Evolutionary conservation across 352 stramenopile genomes (phyloP).

Genomic region (Pseudoperonospora humuli): DNA sequence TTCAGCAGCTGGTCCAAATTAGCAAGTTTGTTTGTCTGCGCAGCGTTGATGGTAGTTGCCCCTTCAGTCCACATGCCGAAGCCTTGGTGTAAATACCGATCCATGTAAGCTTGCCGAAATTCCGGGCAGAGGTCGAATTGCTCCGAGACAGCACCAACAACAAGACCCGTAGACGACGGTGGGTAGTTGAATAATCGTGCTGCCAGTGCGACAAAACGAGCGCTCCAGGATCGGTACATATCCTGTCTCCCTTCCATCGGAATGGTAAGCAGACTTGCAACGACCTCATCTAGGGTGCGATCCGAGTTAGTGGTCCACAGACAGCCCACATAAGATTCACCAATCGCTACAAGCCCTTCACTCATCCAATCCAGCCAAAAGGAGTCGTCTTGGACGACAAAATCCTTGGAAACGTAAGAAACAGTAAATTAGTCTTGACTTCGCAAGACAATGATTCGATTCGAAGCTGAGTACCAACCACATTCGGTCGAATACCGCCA

Average conservation of each 20-base stretch:
- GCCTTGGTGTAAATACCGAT: conserved; percentile 64
- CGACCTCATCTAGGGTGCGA: conserved; percentile 57
- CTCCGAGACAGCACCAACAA: conserved; percentile 59
- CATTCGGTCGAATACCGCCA: conserved; percentile 47
- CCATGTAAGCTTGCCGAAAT: conserved; percentile 70
- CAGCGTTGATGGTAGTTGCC: conserved; percentile 43
- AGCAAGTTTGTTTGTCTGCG: conserved; percentile 62
- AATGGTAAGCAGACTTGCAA: conserved; percentile 70
- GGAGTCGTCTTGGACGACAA: conserved; percentile 65
- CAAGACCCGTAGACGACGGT: conserved; percentile 53
- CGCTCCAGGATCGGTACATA: conserved; percentile 83
- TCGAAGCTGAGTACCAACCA: conserved; percentile 21
- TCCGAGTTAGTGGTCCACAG: conserved; percentile 55
- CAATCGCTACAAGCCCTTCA: conserved; percentile 73
- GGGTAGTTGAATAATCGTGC: conserved; percentile 74
- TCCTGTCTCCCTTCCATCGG: conserved; percentile 74
- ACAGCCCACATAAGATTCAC: conserved; percentile 71
- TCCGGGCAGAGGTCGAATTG: conserved; percentile 69
- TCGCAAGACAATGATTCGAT: neutral
- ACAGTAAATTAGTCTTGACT: neutral
- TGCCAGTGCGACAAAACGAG: conserved; percentile 61
- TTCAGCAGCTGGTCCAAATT: conserved; percentile 52
- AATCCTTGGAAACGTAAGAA: conserved; percentile 42
- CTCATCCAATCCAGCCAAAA: conserved; percentile 87
- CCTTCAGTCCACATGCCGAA: conserved; percentile 65